Base-by-base conservation (phyloP, 495 filamentous ascomycete genomes). In the Xylaria grammica region DNA sequence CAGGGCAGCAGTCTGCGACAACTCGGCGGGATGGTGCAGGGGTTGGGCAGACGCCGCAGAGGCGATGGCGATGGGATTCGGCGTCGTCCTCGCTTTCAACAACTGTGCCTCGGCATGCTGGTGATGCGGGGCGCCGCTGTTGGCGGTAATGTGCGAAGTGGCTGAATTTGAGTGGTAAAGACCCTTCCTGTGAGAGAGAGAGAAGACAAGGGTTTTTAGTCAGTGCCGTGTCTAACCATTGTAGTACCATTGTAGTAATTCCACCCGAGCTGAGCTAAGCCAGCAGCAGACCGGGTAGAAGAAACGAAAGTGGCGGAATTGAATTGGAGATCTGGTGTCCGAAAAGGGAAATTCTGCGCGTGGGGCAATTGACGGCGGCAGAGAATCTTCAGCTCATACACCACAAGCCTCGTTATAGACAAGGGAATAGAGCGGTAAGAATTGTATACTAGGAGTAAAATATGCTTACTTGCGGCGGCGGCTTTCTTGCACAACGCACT, bases 401-500 rank as follows among this genome's bases (percentile, higher is more conserved):
- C 52, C 54, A 67, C 51, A 57, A 61, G 62, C 62, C 57, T 64
- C 49, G 59, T 49, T 27, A 34, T 27, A 54, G 50, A 63, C 62
- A 67, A 62, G 34, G 52, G 45, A 65, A 63, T 60, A 19, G 44
- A 58, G 46, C 58, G 32, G 58, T 59, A 62, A 13, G n/a, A 62
- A 62, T 34, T 40, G 49, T 32, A 50, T 48, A 48, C 32, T 26
- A 38, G 27, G 36, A 32, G 34, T 52, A 60, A 60, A 30, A 51
- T 38, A 46, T 27, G 85, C 89, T 84, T 72, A 92, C 90, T 92
- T 96, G 82, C 92, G 89, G 63, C 93, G 86, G 73, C 93, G 92
- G 82, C 93, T 96, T 73, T 96, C 93, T 48, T 91, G 91, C 9
- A 97, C 90, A 42, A 94, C 82, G 78, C 93, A 97, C 54, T 92